phyloP scores from a whole-genome alignment of 768 basidiomycete species.

The Tricholomella constricta region DNA sequence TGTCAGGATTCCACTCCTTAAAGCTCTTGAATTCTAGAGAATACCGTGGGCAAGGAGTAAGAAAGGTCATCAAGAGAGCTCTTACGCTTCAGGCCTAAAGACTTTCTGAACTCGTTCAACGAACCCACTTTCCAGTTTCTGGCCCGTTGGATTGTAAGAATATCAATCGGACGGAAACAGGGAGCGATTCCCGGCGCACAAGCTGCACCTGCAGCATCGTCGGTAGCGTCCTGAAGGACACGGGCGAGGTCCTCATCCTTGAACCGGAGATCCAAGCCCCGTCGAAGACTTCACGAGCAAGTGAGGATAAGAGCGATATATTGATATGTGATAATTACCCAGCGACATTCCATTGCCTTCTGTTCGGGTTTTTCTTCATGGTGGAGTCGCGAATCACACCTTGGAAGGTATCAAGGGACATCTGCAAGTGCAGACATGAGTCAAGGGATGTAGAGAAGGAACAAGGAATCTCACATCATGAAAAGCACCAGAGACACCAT shows the following conservation, averaged over 20 bases:
- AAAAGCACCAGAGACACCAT: background rate
- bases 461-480: background rate
- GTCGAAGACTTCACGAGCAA: slow-evolving; percentile 11
- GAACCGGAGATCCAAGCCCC: slow-evolving; percentile 19
- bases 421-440: slow-evolving; percentile 1
- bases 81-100: slow-evolving; percentile 22
- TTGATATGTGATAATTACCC: slow-evolving; percentile 9
- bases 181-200: background rate
- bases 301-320: background rate
- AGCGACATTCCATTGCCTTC: slow-evolving; percentile 14
- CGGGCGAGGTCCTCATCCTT: slow-evolving; percentile 22
- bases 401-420: background rate
- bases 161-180: slow-evolving; percentile 6
- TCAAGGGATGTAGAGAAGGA: no score
- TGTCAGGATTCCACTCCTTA: slow-evolving; percentile 33
- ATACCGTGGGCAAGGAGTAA: background rate
- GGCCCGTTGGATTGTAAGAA: slow-evolving; percentile 14
- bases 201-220: slow-evolving; percentile 11
- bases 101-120: slow-evolving; percentile 22
- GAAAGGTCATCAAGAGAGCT: background rate
- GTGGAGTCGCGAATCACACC: background rate
- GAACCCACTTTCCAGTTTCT: slow-evolving; percentile 16
- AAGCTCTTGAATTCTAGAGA: slow-evolving; percentile 27
- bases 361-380: slow-evolving; percentile 9
- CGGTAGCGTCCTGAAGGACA: slow-evolving; percentile 24